Evolutionary conservation across 768 basidiomycete species (phyloP), one percentile per base, ranked within the genome.

Genomic region (Mrakia hoshinonis): DNA sequence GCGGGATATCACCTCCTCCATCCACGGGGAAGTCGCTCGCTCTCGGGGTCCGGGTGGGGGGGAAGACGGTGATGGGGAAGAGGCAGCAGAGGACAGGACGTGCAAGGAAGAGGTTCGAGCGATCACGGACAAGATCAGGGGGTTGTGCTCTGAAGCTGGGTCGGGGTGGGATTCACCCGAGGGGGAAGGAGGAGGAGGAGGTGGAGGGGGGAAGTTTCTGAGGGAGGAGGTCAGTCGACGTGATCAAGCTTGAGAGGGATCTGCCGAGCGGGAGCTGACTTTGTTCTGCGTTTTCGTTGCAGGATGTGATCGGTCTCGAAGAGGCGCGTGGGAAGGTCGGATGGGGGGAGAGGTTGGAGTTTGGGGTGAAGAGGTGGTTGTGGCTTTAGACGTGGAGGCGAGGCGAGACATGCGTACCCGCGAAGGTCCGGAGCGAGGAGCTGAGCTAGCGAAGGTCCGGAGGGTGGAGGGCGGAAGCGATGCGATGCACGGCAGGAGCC

Each of bases 341-440:
- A 73, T 82, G 94, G 74, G 89, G 91, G 78, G 86, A 92, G 18
- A 92, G 92, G 81, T 89, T 95, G 86, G 93, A 96, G 77, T 92
- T 95, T 78, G 91, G 90, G 0, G 83, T 96, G 64, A 97, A 94
- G 83, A 83, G 92, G 74, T 81, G 95, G 77, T 80, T 95, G 72
- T 95, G 22, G 26, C 38, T 48, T 15, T 62, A 46, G n/a, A 7
- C 29, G n/a, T n/a, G n/a, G n/a, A n/a, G n/a, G n/a, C n/a, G n/a
- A n/a, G n/a, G n/a, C n/a, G n/a, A n/a, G n/a, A n/a, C n/a, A n/a
- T n/a, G n/a, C n/a, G n/a, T n/a, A n/a, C n/a, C n/a, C n/a, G n/a
- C n/a, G n/a, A n/a, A n/a, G n/a, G n/a, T n/a, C n/a, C n/a, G n/a
- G n/a, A n/a, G n/a, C n/a, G n/a, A n/a, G n/a, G n/a, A n/a, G n/a